Conservation (phyloP, 148 eudicot species). For the Suaeda aralocaspica region DNA sequence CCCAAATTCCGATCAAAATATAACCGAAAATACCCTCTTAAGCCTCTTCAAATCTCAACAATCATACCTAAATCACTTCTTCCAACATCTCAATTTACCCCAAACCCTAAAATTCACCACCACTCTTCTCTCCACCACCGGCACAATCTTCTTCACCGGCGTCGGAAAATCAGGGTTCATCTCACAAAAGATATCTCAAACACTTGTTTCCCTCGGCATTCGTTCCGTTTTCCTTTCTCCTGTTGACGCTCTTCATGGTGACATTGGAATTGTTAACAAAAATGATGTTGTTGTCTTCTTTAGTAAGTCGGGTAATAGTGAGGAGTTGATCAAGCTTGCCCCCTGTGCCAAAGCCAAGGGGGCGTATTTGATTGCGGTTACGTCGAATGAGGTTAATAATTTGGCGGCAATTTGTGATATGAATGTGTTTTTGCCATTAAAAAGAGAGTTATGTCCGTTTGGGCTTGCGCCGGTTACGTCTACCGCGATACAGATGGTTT, state of each 20-base stretch:
- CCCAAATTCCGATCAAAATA: slow-evolving; percentile 17
- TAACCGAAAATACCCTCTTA: slow-evolving; percentile 33
- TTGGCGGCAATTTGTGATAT: slow-evolving; percentile 64
- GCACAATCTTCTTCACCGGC: slow-evolving; percentile 84
- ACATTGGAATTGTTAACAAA: slow-evolving; percentile 56
- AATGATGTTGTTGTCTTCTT: slow-evolving; percentile 64
- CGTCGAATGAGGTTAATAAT: slow-evolving; percentile 54
- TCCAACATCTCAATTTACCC: slow-evolving; percentile 58
- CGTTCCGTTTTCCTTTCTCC: slow-evolving; percentile 71
- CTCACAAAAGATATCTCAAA: slow-evolving; percentile 87
- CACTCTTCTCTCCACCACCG: slow-evolving; percentile 51
- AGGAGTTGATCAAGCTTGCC: slow-evolving; percentile 62
- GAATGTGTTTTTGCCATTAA: slow-evolving; percentile 79
- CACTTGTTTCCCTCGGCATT: slow-evolving; percentile 72
- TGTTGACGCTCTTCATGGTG: slow-evolving; percentile 88
- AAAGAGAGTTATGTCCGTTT: slow-evolving; percentile 93
- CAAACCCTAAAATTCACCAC: slow-evolving; percentile 76
- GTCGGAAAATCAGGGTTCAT: slow-evolving; percentile 96
- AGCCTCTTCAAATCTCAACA: slow-evolving; percentile 86
- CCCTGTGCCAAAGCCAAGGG: slow-evolving; percentile 91
- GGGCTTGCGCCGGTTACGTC: slow-evolving; percentile 93
- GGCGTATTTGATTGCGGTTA: slow-evolving; percentile 56
- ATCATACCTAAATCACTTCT: slow-evolving; percentile 68
- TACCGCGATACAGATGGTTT: slow-evolving; percentile 98
- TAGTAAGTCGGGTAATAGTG: slow-evolving; percentile 80